Conservation (phyloP, 495 filamentous ascomycete genomes). For the Penicillium mononematosum region DNA sequence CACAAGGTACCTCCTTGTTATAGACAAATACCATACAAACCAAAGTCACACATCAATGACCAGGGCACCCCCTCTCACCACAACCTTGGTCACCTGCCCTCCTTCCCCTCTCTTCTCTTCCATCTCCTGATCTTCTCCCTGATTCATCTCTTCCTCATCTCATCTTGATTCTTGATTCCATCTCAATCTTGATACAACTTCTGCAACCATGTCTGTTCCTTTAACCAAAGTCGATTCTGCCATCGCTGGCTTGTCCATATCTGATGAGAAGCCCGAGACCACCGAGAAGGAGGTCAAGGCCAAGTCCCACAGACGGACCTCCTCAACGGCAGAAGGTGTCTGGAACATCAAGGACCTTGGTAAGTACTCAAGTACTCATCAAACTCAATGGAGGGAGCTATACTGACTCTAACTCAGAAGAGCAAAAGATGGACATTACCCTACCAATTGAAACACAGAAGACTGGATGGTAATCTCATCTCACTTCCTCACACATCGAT, state of each 20-base stretch:
- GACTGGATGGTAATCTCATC: slow-evolving; percentile 68
- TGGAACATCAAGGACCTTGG: slow-evolving; percentile 84
- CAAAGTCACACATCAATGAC: slow-evolving; percentile 29
- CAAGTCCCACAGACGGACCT: slow-evolving; percentile 62
- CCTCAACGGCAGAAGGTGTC: slow-evolving; percentile 66
- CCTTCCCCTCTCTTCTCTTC: slow-evolving; percentile 22
- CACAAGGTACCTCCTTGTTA: background rate
- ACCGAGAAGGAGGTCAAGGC: slow-evolving; percentile 44
- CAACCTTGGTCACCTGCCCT: slow-evolving; percentile 35
- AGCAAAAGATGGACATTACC: slow-evolving; percentile 67
- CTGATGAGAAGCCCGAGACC: slow-evolving; percentile 53
- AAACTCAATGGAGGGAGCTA: slow-evolving; percentile 3
- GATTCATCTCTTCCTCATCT: slow-evolving; percentile 11
- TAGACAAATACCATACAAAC: slow-evolving; percentile 2
- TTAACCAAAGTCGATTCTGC: slow-evolving; percentile 86
- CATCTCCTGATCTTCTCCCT: slow-evolving; percentile 8
- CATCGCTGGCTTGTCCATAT: slow-evolving; percentile 71
- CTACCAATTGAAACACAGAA: slow-evolving; percentile 87
- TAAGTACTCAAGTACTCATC: slow-evolving; percentile 51
- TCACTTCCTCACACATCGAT: slow-evolving; percentile 3
- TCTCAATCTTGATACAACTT: background rate
- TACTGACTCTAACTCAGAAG: slow-evolving; percentile 53
- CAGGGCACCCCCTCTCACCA: slow-evolving; percentile 19
- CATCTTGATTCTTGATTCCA: slow-evolving; percentile 2
- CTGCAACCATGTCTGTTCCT: slow-evolving; percentile 59